Conservation (phyloP, 2,329 filamentous ascomycete genomes). For the Trichoderma pleuroti region DNA sequence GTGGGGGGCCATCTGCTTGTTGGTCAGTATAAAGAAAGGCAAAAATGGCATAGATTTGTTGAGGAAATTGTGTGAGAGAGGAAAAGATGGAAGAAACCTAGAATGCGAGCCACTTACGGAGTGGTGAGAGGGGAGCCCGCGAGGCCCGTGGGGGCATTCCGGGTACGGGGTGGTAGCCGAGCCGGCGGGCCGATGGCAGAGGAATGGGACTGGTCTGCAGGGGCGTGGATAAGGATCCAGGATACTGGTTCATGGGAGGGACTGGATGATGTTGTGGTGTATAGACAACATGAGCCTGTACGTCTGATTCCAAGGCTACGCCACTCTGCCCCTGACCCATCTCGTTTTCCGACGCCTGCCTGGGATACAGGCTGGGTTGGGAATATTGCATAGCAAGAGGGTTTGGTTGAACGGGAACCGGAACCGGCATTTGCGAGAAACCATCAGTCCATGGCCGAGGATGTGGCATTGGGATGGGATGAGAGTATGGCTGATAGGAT, state of each 20-base stretch:
- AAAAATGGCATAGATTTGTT: neutral
- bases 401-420: neutral
- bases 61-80: neutral
- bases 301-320: constrained; percentile 24
- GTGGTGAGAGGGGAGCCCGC: neutral
- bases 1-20: neutral
- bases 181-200: neutral
- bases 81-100: neutral
- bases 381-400: neutral
- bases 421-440: neutral
- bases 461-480: constrained; percentile 16
- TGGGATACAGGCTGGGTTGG: neutral
- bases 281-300: constrained; percentile 24
- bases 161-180: neutral
- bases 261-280: constrained; percentile 20
- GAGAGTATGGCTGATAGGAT: constrained; percentile 15
- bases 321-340: constrained; percentile 19
- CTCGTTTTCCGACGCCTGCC: neutral
- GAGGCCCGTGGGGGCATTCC: neutral
- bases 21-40: neutral
- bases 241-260: constrained; percentile 18
- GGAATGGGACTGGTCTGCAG: constrained; percentile 19
- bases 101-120: constrained; percentile 9
- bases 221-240: constrained; percentile 20
- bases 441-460: neutral